Conservation (phyloP, 805 yeast genomes). For the Spathaspora boniae region DNA sequence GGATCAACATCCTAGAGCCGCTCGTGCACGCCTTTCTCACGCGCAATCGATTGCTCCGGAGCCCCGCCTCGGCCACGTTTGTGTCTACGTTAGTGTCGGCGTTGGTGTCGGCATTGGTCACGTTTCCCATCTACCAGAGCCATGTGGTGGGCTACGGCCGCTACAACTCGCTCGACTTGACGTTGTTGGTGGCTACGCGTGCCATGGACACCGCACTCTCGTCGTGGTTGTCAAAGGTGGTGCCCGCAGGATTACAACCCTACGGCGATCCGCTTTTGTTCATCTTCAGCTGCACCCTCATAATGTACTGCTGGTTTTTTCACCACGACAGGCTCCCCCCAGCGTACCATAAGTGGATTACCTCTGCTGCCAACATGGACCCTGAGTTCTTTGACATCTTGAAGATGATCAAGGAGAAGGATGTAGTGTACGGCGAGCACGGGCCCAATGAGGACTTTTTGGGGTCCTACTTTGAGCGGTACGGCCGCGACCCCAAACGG, state of each 20-base stretch:
- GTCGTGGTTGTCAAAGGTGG: constrained; percentile 20
- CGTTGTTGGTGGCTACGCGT: constrained; percentile 32
- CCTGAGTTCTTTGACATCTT: constrained; percentile 32
- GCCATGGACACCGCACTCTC: constrained; percentile 32
- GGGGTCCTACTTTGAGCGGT: constrained; percentile 25
- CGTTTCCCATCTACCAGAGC: constrained; percentile 31
- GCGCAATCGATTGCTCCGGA: constrained; percentile 1
- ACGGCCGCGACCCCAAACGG: constrained; percentile 28
- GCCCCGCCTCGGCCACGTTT: constrained; percentile 10
- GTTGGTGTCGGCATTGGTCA: constrained; percentile 23
- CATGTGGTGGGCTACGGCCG: constrained; percentile 27
- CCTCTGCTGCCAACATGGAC: constrained; percentile 48
- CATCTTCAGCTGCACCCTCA: constrained; percentile 24
- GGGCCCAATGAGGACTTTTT: constrained; percentile 27
- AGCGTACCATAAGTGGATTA: constrained; percentile 45
- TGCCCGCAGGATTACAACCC: constrained; percentile 13
- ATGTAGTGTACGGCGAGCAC: constrained; percentile 33
- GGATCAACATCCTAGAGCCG: constrained; percentile 29
- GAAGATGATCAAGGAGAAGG: constrained; percentile 25
- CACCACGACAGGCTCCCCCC: constrained; percentile 40
- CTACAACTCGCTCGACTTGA: constrained; percentile 32
- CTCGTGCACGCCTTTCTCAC: constrained; percentile 12
- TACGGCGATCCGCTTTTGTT: constrained; percentile 30
- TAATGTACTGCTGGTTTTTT: constrained; percentile 39
- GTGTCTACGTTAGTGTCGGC: constrained; percentile 25